Evolutionary conservation across 306 rosid species (phyloP), one percentile per base, ranked within the genome.

Genomic region (Ceratonia siliqua): DNA sequence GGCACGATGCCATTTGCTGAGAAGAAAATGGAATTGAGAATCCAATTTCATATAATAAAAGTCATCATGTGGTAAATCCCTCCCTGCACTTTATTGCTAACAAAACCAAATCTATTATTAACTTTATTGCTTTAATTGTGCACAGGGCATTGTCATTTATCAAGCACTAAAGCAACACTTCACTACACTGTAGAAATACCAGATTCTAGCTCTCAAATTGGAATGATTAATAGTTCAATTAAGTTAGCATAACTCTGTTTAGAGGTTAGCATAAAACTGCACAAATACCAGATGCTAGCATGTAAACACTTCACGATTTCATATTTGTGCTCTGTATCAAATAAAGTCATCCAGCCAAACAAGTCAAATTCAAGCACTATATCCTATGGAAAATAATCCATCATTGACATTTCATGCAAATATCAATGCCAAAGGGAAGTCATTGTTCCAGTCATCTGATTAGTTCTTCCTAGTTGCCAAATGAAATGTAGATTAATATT

Each of bases 261-360:
- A 35, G 17, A 57, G 45, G 21, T 72, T 48, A 15, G 78, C 30
- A 56, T 54, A 77, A 57, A 57, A 36, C 22, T 69, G 95, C 97
- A 46, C 97, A 89, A 56, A 89, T 81, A n/a, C n/a, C n/a, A n/a
- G n/a, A 74, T 91, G 97, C 88, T 85, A 35, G 91, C 92, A 84
- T 91, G 97, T 77, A 91, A 77, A 30, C 90, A 87, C 54, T 84
- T 91, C 80, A 89, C 92, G 4, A 91, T 91, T 76, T 91, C 95
- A 30, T 91, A 89, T 72, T 91, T 91, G 92, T 91, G 97, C 86
- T 91, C 97, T 91, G 83, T 48, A 58, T 53, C 39, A 66, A 48
- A 45, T 41, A n/a, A 50, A 24, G 10, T 32, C 50, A 15, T 27
- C 42, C 28, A 72, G 56, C 66, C 28, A 75, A 76, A 56, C 45